Conservation (phyloP, 345 rosid species). For the Cochlearia excelsa region DNA sequence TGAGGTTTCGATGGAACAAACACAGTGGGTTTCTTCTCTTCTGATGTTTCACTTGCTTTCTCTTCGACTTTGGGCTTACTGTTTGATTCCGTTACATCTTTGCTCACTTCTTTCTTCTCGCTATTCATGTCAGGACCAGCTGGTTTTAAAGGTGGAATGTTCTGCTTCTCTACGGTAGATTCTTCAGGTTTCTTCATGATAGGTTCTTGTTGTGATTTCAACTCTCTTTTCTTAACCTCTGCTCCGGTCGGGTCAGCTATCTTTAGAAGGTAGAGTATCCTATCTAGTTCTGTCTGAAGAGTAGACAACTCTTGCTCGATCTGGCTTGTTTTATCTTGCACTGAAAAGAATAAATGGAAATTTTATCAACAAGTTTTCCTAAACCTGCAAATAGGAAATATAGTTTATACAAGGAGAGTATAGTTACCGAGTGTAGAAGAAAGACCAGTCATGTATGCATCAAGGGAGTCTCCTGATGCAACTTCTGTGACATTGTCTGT, state of each 20-base stretch:
- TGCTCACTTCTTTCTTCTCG: constrained; percentile 33
- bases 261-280: constrained; percentile 72
- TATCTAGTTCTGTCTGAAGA: constrained; percentile 68
- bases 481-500: constrained; percentile 49
- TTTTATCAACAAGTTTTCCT: neutral
- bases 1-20: constrained; percentile 68
- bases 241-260: constrained; percentile 92
- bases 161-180: constrained; percentile 41
- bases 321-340: constrained; percentile 57
- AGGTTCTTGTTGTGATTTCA: constrained; percentile 42
- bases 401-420: neutral
- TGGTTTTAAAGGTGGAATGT: constrained; percentile 34
- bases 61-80: constrained; percentile 42
- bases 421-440: constrained; percentile 74
- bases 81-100: constrained; percentile 28
- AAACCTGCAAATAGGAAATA: neutral
- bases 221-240: constrained; percentile 61
- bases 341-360: constrained; percentile 41
- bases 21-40: constrained; percentile 41
- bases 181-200: constrained; percentile 37
- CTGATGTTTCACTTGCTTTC: constrained; percentile 35
- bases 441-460: constrained; percentile 87
- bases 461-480: constrained; percentile 77
- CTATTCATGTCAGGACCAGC: constrained; percentile 28
- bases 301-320: constrained; percentile 62